phyloP scores from a whole-genome alignment of 192 early-diverging fungal species.

The Umbelopsis ramanniana region DNA sequence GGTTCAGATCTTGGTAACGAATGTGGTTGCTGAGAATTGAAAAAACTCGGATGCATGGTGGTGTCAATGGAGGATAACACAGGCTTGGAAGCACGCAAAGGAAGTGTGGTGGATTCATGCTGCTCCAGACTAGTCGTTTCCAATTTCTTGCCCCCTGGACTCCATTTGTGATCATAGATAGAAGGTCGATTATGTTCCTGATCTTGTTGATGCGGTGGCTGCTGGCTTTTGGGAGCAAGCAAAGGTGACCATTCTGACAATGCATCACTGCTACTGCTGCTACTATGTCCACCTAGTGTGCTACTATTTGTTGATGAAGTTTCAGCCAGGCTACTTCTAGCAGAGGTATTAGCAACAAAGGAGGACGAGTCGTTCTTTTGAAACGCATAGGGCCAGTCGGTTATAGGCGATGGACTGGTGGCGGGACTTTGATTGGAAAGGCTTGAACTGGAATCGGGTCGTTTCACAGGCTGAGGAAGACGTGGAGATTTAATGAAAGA shows the following conservation, averaged over 20 bases:
- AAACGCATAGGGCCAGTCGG: not conserved
- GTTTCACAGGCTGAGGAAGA: constrained; percentile 3
- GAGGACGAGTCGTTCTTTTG: constrained; percentile 1
- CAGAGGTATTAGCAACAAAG: not conserved
- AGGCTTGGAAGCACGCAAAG: not conserved
- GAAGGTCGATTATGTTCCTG: not conserved
- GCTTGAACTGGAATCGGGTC: not conserved
- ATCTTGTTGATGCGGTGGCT: not conserved
- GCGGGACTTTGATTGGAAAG: not conserved
- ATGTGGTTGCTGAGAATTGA: not conserved
- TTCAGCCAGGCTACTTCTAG: constrained; percentile 13
- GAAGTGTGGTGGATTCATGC: not conserved
- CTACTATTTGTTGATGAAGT: constrained; percentile 2
- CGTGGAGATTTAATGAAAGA: not conserved
- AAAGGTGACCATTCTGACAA: constrained; percentile 13
- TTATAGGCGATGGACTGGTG: not conserved
- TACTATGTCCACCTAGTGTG: constrained; percentile 5
- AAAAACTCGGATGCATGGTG: constrained; percentile 1
- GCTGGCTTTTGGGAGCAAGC: not conserved
- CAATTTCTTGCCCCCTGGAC: not conserved
- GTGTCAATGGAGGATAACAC: constrained; percentile 1
- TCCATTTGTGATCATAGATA: constrained; percentile 8
- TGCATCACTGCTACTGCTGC: constrained; percentile 9
- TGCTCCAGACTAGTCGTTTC: not conserved
- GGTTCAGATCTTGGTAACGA: not conserved